A percentile compares a stretch with the other conserved stretches of the same genome.
Conservation (phyloP, 176 grass and related monocot genomes). For the Coix lacrymajobi region DNA sequence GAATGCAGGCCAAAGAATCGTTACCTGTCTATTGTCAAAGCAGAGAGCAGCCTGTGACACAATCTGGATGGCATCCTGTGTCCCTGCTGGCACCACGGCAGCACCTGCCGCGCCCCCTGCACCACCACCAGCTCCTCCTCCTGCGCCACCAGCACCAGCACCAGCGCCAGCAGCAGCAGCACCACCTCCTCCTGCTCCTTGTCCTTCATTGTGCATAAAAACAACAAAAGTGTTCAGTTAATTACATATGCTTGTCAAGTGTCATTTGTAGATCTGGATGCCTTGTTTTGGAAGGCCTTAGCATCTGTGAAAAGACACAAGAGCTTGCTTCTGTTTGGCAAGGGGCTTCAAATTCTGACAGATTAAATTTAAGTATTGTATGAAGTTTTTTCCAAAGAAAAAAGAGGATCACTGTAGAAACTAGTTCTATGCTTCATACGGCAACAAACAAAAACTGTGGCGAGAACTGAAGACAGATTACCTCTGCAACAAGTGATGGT, state of each 20-base stretch:
- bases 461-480: not conserved
- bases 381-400: not conserved
- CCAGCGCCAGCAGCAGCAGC: not conserved
- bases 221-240: not conserved
- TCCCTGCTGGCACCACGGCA: conserved; percentile 31
- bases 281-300: not conserved
- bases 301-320: not conserved
- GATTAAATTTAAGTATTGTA: not conserved
- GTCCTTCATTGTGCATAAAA: conserved; percentile 32
- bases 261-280: not conserved
- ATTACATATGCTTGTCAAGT: not conserved
- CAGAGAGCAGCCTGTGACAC: conserved; percentile 80
- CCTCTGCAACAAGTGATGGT: conserved; percentile 50
- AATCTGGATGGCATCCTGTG: conserved; percentile 74
- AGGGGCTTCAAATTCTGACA: not conserved
- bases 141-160: not conserved
- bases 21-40: conserved; percentile 46
- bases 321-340: not conserved
- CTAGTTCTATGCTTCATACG: not conserved
- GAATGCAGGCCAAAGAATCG: not conserved
- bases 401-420: not conserved
- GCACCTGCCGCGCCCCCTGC: conserved; percentile 5
- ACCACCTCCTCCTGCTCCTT: conserved; percentile 27
- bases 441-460: not conserved
- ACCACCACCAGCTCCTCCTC: not conserved